Conservation (phyloP, 148 eudicot genomes). For the Chenopodium formosanum region DNA sequence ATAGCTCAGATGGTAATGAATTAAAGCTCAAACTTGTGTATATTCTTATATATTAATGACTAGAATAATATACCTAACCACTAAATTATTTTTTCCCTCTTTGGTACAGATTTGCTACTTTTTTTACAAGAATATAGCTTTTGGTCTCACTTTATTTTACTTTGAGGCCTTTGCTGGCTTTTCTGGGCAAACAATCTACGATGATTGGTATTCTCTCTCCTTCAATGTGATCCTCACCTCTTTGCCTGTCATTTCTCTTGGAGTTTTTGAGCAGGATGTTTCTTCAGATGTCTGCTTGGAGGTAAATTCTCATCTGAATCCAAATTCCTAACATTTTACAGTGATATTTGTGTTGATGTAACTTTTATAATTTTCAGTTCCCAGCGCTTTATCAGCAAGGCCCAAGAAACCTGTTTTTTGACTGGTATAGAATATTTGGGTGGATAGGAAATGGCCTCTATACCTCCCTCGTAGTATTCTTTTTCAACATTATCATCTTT, state of each 20-base stretch:
- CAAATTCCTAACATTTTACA: background rate
- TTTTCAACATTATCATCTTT: constrained; percentile 65
- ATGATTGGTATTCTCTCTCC: constrained; percentile 82
- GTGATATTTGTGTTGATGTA: background rate
- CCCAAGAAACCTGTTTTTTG: constrained; percentile 75
- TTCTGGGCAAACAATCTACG: constrained; percentile 87
- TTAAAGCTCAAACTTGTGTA: background rate
- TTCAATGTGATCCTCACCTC: constrained; percentile 90
- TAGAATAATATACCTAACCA: background rate
- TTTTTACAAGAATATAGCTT: constrained; percentile 94
- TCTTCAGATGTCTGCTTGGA: constrained; percentile 82
- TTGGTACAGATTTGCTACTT: constrained; percentile 82
- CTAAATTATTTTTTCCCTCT: background rate
- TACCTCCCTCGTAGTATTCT: constrained; percentile 65
- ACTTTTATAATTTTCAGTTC: constrained; percentile 45
- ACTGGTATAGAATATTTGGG: constrained; percentile 80
- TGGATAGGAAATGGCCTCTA: constrained; percentile 90
- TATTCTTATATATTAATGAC: background rate
- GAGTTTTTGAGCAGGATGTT: constrained; percentile 95
- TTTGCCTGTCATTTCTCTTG: constrained; percentile 84
- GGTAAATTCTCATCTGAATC: constrained; percentile 45
- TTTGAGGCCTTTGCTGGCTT: constrained; percentile 89
- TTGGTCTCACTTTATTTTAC: constrained; percentile 91
- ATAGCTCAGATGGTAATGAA: constrained; percentile 88
- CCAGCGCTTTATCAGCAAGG: constrained; percentile 96